Percentiles rank a stretch among this genome's conserved stretches.
Evolutionary conservation across 2,329 filamentous ascomycete species (phyloP).

Genomic region (Ceratocystis harringtonii): DNA sequence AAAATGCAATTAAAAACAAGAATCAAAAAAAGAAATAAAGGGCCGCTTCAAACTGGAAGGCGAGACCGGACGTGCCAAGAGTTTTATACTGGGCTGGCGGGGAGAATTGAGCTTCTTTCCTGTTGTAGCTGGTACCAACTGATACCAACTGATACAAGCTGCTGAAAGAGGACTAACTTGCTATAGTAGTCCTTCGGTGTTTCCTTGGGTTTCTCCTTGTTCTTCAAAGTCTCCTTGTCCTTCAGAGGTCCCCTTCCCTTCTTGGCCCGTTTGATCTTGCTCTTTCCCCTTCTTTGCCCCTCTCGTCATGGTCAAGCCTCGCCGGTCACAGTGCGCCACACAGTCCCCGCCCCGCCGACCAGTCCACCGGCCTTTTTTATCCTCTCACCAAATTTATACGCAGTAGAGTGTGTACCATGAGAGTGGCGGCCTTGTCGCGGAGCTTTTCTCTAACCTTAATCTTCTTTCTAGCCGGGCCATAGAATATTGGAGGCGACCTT

Average conservation of each 20-base stretch:
- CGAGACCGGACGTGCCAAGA: constrained; percentile 15
- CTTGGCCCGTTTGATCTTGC: background rate
- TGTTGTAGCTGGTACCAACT: background rate
- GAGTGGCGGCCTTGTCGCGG: too few species aligned
- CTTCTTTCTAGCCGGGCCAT: background rate
- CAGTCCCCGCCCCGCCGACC: background rate
- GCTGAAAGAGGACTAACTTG: background rate
- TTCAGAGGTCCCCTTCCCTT: background rate
- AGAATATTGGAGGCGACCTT: too few species aligned
- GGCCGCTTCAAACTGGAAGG: constrained; percentile 17
- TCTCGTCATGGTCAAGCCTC: background rate
- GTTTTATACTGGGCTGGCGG: constrained; percentile 18
- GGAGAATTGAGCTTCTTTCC: constrained; percentile 10
- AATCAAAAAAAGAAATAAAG: constrained; percentile 21
- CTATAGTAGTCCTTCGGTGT: too few species aligned
- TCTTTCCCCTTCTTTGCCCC: background rate
- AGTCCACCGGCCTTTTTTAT: background rate
- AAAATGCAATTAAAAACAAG: constrained; percentile 20
- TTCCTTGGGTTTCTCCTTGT: background rate
- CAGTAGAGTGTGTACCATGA: background rate
- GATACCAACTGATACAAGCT: background rate
- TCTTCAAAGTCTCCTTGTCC: background rate
- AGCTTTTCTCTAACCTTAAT: background rate
- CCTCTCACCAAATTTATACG: background rate
- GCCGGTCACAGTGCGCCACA: constrained; percentile 3